A percentile compares a stretch with the other conserved stretches of the same genome.
Evolutionary conservation across 192 early-diverging fungal species (phyloP).

Genomic region (Chytriomyces confervae): DNA sequence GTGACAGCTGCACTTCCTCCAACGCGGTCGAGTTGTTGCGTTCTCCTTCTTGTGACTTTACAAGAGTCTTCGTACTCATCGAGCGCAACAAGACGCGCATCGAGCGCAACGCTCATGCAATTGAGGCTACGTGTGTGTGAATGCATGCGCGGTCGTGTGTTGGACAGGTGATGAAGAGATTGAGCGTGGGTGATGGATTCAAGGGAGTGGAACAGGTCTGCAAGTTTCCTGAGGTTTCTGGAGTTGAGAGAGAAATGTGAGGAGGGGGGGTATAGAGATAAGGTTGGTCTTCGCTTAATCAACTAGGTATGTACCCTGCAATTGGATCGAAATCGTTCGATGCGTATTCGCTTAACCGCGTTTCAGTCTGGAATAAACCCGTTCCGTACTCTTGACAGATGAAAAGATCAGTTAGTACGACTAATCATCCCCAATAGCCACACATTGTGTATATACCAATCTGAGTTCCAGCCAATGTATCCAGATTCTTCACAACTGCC

Average conservation of each 20-base stretch:
- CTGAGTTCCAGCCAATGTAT: constrained; percentile 9
- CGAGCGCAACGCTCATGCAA: constrained; percentile 26
- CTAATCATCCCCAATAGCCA: no score
- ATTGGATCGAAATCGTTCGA: not conserved
- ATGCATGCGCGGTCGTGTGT: not conserved
- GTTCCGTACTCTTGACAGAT: not conserved
- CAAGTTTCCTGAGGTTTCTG: not conserved
- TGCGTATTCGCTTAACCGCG: not conserved
- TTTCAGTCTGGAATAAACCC: not conserved
- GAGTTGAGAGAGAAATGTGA: no score
- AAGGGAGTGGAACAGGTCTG: not conserved
- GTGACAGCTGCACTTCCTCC: no score
- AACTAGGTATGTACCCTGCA: no score
- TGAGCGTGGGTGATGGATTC: not conserved
- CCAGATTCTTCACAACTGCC: not conserved
- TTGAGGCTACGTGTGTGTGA: not conserved
- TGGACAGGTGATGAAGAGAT: not conserved
- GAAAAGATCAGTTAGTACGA: no score
- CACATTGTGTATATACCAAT: not conserved
- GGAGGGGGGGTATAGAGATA: no score
- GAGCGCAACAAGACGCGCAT: constrained; percentile 38
- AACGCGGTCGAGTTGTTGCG: no score
- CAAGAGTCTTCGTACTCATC: constrained; percentile 46
- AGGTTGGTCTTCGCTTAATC: no score
- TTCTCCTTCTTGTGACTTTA: constrained; percentile 19